Evolutionary conservation across 2,329 filamentous ascomycete genomes (phyloP), one percentile per base, ranked within the genome.

Genomic region (Teratosphaeria nubilosa): DNA sequence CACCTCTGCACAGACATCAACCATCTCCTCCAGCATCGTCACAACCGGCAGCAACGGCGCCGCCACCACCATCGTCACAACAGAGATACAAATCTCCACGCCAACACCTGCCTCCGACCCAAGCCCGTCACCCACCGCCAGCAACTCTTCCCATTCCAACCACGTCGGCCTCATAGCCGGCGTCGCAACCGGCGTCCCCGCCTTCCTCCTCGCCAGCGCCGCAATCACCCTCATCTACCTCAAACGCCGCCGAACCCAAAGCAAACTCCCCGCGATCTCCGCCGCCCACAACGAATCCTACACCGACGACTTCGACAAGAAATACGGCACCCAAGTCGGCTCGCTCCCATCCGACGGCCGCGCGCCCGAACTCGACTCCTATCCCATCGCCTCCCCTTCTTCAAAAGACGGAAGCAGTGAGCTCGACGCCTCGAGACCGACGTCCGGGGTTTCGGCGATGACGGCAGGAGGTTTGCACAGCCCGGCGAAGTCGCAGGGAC

Each of bases 321-420:
- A 50, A 27, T 60, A 25, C 54, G 59, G 59, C 24, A 34, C 54
- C 24, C 58, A 59, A 51, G 58, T 60, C 45, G 60, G 60, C n/a
- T 55, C 58, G 30, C 32, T 59, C n/a, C 10, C 62, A 14, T 58
- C 62, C 13, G 56, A 58, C 50, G 56, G 53, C n/a, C 58, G 61
- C 20, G 58, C 62, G 1, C 58, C 60, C 10, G 62, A 64, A 53
- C 59, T 64, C 56, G 62, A 63, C 54, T 55, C 54, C 54, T 57
- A 31, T 48, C 61, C 62, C 9, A 53, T 64, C 50, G 60, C 62
- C 5, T 14, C 50, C 37, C 25, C 53, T 7, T 34, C 24, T 22
- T 54, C 51, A 24, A 57, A 55, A 20, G 54, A 53, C 24, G 32
- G 55, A 14, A 57, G 56, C 32, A 60, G 59, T 27, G 61, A 63